Conservation (phyloP, 2,329 filamentous ascomycete genomes). For the Paraconiothyrium sp. region DNA sequence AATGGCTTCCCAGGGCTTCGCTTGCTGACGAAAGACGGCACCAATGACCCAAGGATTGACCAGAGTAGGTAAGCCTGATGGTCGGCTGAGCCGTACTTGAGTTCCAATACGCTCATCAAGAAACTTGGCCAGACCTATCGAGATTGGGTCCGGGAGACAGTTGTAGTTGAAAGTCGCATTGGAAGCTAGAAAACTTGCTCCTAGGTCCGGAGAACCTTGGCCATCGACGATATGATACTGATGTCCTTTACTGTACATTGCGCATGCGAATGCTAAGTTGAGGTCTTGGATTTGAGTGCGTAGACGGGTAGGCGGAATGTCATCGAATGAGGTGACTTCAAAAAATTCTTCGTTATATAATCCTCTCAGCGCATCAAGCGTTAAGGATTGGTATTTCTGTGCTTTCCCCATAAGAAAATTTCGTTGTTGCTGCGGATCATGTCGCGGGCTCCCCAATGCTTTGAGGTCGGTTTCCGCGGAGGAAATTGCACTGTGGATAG, state of each 20-base stretch:
- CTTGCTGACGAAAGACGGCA: constrained; percentile 35
- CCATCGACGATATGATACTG: constrained; percentile 29
- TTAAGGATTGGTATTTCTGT: constrained; percentile 31
- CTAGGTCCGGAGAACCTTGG: neutral
- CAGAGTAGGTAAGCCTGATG: constrained; percentile 29
- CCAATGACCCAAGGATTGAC: constrained; percentile 36
- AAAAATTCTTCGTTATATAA: constrained; percentile 38
- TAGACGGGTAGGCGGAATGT: constrained; percentile 40
- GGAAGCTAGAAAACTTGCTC: constrained; percentile 8
- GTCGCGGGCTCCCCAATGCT: constrained; percentile 28
- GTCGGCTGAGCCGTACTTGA: constrained; percentile 30
- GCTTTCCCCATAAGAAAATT: constrained; percentile 34
- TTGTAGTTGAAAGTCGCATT: constrained; percentile 22
- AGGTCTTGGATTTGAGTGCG: constrained; percentile 39
- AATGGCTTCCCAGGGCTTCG: constrained; percentile 29
- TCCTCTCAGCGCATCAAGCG: constrained; percentile 32
- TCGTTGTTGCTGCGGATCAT: constrained; percentile 32
- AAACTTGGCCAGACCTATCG: constrained; percentile 25
- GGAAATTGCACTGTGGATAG: constrained; percentile 29
- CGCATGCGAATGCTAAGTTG: constrained; percentile 34
- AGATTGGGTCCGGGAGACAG: constrained; percentile 19
- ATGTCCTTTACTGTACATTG: constrained; percentile 41
- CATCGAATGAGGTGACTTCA: constrained; percentile 16
- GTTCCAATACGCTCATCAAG: constrained; percentile 27
- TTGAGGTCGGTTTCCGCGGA: constrained; percentile 27